A percentile compares a stretch with the other conserved stretches of the same genome.
phyloP scores from a whole-genome alignment of 164 flowering plant species.

The Magnolia sinica region DNA sequence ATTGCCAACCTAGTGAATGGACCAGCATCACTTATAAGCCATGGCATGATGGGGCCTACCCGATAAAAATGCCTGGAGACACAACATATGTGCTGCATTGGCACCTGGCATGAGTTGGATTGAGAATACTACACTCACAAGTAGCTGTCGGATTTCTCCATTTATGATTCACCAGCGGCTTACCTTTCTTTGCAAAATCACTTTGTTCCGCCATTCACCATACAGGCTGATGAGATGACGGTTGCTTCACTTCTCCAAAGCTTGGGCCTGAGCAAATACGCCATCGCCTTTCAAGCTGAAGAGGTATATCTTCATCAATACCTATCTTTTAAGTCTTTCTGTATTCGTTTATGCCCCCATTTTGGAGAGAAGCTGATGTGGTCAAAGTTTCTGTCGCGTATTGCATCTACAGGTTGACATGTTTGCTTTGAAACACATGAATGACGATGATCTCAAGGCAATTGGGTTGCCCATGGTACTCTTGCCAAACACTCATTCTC shows the following conservation, averaged over 20 bases:
- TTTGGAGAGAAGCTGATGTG: not conserved
- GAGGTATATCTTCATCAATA: constrained; percentile 2
- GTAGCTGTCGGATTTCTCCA: too few relatives aligned
- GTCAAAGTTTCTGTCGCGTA: not conserved
- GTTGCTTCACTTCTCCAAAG: constrained; percentile 1
- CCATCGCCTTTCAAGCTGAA: constrained; percentile 6
- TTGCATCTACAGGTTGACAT: constrained; percentile 6
- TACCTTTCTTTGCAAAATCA: not conserved
- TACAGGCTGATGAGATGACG: not conserved
- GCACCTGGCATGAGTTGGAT: too few relatives aligned
- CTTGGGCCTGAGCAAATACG: constrained; percentile 7
- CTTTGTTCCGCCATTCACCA: not conserved
- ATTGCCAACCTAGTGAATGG: too few relatives aligned
- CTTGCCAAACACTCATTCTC: too few relatives aligned
- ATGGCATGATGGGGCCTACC: too few relatives aligned
- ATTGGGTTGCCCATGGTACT: constrained; percentile 9
- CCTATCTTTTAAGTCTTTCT: too few relatives aligned
- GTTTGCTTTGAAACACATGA: constrained; percentile 7
- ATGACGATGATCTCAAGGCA: constrained; percentile 6
- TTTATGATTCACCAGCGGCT: not conserved
- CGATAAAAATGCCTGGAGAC: too few relatives aligned
- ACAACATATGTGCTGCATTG: too few relatives aligned
- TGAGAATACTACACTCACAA: too few relatives aligned
- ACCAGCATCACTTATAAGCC: too few relatives aligned
- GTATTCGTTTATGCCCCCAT: not conserved